Percentiles rank a stretch among this genome's conserved stretches.
phyloP scores from a whole-genome alignment of 2,329 filamentous ascomycete species.

The Colletotrichum musae region DNA sequence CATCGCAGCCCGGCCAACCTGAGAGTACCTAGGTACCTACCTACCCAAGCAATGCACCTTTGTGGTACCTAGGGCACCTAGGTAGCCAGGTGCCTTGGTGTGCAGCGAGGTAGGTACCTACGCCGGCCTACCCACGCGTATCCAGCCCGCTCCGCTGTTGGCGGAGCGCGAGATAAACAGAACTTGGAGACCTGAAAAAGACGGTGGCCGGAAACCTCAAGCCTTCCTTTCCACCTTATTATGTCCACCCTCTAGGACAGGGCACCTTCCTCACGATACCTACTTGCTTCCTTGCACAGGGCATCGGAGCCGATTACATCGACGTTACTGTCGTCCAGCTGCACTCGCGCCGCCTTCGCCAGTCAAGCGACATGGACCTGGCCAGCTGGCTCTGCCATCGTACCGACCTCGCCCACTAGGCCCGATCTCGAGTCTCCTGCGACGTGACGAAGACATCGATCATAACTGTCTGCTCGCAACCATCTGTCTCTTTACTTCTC shows the following conservation, averaged over 20 bases:
- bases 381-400: slow-evolving; percentile 13
- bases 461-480: not conserved
- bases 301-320: not conserved
- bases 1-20: too few species aligned
- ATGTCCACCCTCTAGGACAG: not conserved
- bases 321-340: not conserved
- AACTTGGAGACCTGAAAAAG: slow-evolving; percentile 8
- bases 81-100: too few species aligned
- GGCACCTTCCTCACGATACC: not conserved
- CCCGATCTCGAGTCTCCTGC: slow-evolving; percentile 7
- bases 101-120: too few species aligned
- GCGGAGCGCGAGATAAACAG: slow-evolving; percentile 30
- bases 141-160: too few species aligned
- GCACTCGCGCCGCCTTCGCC: not conserved
- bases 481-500: not conserved
- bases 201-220: slow-evolving; percentile 19
- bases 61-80: too few species aligned
- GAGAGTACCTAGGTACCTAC: too few species aligned
- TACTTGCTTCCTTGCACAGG: not conserved
- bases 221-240: not conserved
- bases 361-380: slow-evolving; percentile 12
- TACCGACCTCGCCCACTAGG: not conserved
- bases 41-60: too few species aligned
- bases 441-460: slow-evolving; percentile 15
- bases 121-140: too few species aligned